Conservation (phyloP, 2,329 filamentous ascomycete genomes). For the Stachybotrys echinatus region DNA sequence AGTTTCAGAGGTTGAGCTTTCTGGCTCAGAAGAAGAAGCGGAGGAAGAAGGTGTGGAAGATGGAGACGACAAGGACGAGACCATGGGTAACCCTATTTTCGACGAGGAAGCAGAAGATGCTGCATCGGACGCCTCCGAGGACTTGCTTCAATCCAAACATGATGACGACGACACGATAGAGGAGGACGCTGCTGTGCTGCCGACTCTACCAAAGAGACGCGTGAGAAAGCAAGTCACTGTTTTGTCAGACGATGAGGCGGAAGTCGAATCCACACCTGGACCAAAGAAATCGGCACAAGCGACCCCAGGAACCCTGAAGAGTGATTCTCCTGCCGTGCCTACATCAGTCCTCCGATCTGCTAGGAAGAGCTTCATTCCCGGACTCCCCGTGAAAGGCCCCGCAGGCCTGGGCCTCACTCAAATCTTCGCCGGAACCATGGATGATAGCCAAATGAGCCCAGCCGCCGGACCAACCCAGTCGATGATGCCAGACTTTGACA, state of each 20-base stretch:
- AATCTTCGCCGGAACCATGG: conserved; percentile 88
- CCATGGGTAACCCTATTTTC: conserved; percentile 19
- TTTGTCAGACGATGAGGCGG: conserved; percentile 57
- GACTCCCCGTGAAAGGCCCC: conserved; percentile 54
- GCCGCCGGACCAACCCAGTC: conserved; percentile 32
- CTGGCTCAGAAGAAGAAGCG: conserved; percentile 37
- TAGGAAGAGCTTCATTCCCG: conserved; percentile 65
- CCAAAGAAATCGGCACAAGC: conserved; percentile 34
- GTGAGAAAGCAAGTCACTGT: conserved; percentile 45
- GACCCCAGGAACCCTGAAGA: conserved; percentile 36
- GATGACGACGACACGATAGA: conserved; percentile 31
- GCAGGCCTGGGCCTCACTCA: conserved; percentile 75
- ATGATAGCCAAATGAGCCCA: conserved; percentile 45
- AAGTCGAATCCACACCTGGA: conserved; percentile 41
- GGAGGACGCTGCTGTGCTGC: conserved; percentile 28
- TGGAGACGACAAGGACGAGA: conserved; percentile 25
- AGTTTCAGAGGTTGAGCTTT: conserved; percentile 34
- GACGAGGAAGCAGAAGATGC: conserved; percentile 37
- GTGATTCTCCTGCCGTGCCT: conserved; percentile 48
- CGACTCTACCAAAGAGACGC: conserved; percentile 37
- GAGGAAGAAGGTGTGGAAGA: conserved; percentile 26
- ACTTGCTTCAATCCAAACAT: conserved; percentile 21
- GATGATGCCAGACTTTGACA: conserved; percentile 52
- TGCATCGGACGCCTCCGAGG: conserved; percentile 24
- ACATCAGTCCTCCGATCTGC: conserved; percentile 63